These are phyloP conservation scores for Aspergillus sp. DNA, from an alignment of 2,329 filamentous ascomycete genomes.

Conservation along the genomic window DNA sequence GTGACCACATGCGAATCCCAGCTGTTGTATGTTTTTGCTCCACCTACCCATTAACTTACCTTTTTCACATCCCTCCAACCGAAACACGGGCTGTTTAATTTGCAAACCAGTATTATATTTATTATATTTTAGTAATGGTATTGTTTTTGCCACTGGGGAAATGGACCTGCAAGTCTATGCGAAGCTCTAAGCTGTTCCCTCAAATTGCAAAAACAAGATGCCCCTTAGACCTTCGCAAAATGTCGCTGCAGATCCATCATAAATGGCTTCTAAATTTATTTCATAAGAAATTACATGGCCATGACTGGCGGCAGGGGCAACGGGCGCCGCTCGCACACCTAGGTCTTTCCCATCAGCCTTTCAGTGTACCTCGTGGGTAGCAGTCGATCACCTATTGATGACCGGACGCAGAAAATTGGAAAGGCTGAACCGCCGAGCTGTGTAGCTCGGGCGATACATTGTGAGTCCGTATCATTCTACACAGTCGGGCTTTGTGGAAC, in stretches of 20 bases:
- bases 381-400: no score
- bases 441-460: background rate
- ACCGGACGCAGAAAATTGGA: background rate
- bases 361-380: background rate
- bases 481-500: background rate
- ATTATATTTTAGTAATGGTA: no score
- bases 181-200: background rate
- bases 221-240: background rate
- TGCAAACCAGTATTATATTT: no score
- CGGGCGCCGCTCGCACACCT: background rate
- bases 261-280: background rate
- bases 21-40: conserved; percentile 10
- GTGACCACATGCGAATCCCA: conserved; percentile 13
- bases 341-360: background rate
- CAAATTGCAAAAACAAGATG: background rate
- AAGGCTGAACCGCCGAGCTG: background rate
- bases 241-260: background rate
- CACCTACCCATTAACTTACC: no score
- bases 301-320: background rate
- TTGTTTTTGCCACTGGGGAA: no score
- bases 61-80: background rate
- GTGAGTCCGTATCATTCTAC: background rate
- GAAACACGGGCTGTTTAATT: no score
- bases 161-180: background rate
- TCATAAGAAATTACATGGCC: background rate